Percentiles rank a stretch among this genome's conserved stretches.
These are phyloP conservation scores for Pavlovales sp. DNA, from an alignment of 208 protist genomes.

Conservation along the genomic window DNA sequence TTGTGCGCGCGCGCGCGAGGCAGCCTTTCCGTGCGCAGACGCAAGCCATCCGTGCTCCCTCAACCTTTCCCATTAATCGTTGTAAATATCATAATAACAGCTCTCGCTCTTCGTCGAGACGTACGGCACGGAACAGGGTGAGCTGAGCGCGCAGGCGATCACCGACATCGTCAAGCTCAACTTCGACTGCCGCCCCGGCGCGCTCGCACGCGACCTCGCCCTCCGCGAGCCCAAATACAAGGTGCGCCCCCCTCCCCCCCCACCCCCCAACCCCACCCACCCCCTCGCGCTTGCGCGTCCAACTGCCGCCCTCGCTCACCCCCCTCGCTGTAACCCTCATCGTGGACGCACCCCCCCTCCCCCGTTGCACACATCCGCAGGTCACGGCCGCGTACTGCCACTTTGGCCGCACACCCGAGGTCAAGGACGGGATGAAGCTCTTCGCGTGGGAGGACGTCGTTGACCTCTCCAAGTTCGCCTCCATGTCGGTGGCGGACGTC, in stretches of 20 bases:
- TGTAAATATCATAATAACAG: too few relatives aligned
- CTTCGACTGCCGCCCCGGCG: constrained; percentile 96
- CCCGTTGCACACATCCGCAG: too few relatives aligned
- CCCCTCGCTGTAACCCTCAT: too few relatives aligned
- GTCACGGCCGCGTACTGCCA: constrained; percentile 94
- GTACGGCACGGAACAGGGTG: constrained; percentile 85
- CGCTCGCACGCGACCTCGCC: constrained; percentile 91
- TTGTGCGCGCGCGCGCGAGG: too few relatives aligned
- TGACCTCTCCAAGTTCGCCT: constrained; percentile 64
- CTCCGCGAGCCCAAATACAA: constrained; percentile 90
- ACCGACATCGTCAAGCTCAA: constrained; percentile 91
- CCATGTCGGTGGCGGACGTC: neutral
- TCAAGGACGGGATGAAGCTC: constrained; percentile 66
- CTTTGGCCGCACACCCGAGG: constrained; percentile 90
- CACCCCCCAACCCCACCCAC: too few relatives aligned
- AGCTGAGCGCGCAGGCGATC: constrained; percentile 69
- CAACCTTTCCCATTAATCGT: too few relatives aligned
- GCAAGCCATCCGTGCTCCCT: constrained; percentile 97
- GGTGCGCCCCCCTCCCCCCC: too few relatives aligned
- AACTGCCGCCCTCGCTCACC: too few relatives aligned
- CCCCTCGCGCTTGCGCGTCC: too few relatives aligned
- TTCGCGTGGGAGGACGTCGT: constrained; percentile 98
- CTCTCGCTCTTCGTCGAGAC: constrained; percentile 96
- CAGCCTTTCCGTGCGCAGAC: constrained; percentile 81
- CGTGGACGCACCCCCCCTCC: too few relatives aligned